These are phyloP conservation scores for Solidago caesia DNA, from an alignment of 129 eudicot genomes.

Conservation along the genomic window DNA sequence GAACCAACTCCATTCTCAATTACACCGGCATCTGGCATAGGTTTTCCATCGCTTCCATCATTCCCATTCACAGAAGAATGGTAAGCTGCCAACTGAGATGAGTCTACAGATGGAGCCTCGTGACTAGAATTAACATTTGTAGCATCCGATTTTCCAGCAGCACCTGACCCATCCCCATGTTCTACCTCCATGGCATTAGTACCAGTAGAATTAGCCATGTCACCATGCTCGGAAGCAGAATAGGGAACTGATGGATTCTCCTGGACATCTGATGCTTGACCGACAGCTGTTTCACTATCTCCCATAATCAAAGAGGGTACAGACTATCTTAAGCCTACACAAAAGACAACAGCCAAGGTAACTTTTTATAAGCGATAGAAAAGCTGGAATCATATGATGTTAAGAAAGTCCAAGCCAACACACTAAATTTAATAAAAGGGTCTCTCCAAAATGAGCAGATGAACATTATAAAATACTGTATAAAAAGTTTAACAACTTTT, in stretches of 20 bases:
- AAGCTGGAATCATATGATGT: background rate
- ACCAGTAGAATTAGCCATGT: constrained; percentile 36
- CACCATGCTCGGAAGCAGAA: constrained; percentile 38
- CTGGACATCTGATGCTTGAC: constrained; percentile 48
- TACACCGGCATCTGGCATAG: constrained; percentile 30
- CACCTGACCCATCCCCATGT: constrained; percentile 16
- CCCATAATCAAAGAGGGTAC: constrained; percentile 38
- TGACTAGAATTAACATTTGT: constrained; percentile 15
- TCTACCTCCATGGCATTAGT: constrained; percentile 24
- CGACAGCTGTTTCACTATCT: constrained; percentile 59
- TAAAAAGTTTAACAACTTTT: background rate
- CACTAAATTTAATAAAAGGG: background rate
- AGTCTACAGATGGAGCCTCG: constrained; percentile 18
- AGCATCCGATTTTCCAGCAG: constrained; percentile 31
- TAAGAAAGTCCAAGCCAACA: background rate
- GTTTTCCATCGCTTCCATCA: constrained; percentile 40
- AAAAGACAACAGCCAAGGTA: constrained; percentile 18
- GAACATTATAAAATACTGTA: background rate
- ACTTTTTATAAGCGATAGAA: background rate
- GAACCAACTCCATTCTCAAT: constrained; percentile 65
- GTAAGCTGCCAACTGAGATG: constrained; percentile 48
- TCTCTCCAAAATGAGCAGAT: no score
- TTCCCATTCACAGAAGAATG: constrained; percentile 48
- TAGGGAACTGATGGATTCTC: constrained; percentile 32
- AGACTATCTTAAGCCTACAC: constrained; percentile 24